These are phyloP conservation scores for Syzygium malaccense DNA, from an alignment of 441 rosid genomes.

Conservation along the genomic window DNA sequence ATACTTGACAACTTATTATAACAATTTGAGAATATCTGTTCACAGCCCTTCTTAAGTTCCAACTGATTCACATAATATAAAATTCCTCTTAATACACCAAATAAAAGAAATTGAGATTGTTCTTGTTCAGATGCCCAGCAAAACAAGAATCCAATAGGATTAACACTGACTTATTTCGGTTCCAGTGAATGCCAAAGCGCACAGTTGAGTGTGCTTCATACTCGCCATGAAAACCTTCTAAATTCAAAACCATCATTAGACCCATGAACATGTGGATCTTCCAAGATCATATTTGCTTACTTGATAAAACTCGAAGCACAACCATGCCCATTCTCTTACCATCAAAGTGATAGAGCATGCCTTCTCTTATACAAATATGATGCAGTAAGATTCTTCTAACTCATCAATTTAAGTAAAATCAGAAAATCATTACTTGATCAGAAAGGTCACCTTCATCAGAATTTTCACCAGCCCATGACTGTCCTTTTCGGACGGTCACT, in stretches of 20 bases:
- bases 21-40: background rate
- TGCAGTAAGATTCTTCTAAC: background rate
- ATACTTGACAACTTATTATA: background rate
- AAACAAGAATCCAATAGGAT: background rate
- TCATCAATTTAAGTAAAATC: background rate
- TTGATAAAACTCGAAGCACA: background rate
- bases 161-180: background rate
- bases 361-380: background rate
- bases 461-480: conserved; percentile 82
- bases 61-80: background rate
- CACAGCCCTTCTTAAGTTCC: background rate
- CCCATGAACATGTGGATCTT: background rate
- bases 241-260: background rate
- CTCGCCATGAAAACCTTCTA: background rate
- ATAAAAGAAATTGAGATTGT: background rate
- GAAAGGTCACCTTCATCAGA: conserved; percentile 67
- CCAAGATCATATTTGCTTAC: background rate
- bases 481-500: conserved; percentile 84
- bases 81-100: background rate
- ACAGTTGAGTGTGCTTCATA: background rate
- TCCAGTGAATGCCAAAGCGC: background rate
- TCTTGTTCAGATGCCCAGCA: background rate
- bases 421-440: background rate
- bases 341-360: background rate
- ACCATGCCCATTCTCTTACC: background rate